Percentiles rank a stretch among this genome's conserved stretches.
phyloP scores from a whole-genome alignment of 768 basidiomycete genomes.

The Boletus subparvulus region DNA sequence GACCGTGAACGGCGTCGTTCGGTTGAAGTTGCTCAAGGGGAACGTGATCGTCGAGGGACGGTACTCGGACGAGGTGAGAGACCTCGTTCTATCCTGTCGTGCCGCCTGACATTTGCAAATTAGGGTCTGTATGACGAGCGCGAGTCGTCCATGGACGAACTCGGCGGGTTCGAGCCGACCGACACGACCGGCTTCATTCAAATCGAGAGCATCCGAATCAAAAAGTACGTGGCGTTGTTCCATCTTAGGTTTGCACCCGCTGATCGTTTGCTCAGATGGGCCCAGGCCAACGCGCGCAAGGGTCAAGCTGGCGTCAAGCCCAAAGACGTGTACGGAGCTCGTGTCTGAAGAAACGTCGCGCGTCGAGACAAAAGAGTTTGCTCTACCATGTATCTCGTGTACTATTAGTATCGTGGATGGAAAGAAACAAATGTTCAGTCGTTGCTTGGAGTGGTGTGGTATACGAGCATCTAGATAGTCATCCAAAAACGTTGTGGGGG shows the following conservation, averaged over 20 bases:
- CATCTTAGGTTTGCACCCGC: not conserved
- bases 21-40: slow-evolving; percentile 92
- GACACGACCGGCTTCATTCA: slow-evolving; percentile 96
- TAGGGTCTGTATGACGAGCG: slow-evolving; percentile 94
- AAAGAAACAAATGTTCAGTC: not conserved
- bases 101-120: not conserved
- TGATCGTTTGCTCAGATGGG: slow-evolving; percentile 57
- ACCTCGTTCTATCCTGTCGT: not conserved
- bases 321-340: slow-evolving; percentile 76
- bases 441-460: not conserved
- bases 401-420: not conserved
- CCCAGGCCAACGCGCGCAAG: slow-evolving; percentile 80
- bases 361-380: not conserved
- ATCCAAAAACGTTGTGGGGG: not conserved
- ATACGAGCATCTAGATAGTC: not conserved
- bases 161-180: slow-evolving; percentile 96
- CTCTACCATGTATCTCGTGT: slow-evolving; percentile 1
- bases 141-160: slow-evolving; percentile 97
- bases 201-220: slow-evolving; percentile 96
- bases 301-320: slow-evolving; percentile 77
- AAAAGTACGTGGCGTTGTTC: slow-evolving; percentile 62
- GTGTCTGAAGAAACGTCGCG: slow-evolving; percentile 36
- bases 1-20: slow-evolving; percentile 92
- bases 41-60: slow-evolving; percentile 94
- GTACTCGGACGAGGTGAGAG: slow-evolving; percentile 73